Conservation (phyloP, 306 rosid species). For the Rosa lucieae region DNA sequence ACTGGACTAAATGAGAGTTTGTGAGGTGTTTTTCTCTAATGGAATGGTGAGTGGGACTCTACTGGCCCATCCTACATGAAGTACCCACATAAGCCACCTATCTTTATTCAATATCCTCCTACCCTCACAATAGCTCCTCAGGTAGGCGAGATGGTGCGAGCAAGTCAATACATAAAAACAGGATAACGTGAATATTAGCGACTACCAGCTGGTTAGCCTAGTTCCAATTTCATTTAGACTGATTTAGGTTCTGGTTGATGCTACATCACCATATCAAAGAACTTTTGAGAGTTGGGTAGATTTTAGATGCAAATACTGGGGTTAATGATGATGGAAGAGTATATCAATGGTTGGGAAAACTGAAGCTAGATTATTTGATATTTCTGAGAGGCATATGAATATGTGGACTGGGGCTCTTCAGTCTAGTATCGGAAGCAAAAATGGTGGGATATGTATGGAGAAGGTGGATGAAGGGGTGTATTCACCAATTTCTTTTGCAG, state of each 20-base stretch:
- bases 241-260: not conserved
- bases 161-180: not conserved
- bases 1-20: not conserved
- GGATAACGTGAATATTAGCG: not conserved
- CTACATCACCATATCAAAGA: not conserved
- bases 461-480: too few relatives aligned
- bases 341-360: too few relatives aligned
- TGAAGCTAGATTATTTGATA: too few relatives aligned
- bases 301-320: not conserved
- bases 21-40: too few relatives aligned
- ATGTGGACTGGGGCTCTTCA: too few relatives aligned
- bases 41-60: not conserved
- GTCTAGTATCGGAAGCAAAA: too few relatives aligned
- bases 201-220: not conserved
- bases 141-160: not conserved
- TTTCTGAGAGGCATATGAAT: too few relatives aligned
- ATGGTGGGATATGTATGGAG: too few relatives aligned
- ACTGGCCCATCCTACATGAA: not conserved
- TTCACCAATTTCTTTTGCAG: too few relatives aligned
- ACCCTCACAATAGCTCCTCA: not conserved
- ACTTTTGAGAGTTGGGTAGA: not conserved
- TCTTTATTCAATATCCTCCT: not conserved
- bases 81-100: not conserved
- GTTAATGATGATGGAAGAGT: not conserved
- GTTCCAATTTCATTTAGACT: not conserved